A percentile compares a stretch with the other conserved stretches of the same genome.
Conservation (phyloP, 495 filamentous ascomycete genomes). For the Podospora pseudoanserina region DNA sequence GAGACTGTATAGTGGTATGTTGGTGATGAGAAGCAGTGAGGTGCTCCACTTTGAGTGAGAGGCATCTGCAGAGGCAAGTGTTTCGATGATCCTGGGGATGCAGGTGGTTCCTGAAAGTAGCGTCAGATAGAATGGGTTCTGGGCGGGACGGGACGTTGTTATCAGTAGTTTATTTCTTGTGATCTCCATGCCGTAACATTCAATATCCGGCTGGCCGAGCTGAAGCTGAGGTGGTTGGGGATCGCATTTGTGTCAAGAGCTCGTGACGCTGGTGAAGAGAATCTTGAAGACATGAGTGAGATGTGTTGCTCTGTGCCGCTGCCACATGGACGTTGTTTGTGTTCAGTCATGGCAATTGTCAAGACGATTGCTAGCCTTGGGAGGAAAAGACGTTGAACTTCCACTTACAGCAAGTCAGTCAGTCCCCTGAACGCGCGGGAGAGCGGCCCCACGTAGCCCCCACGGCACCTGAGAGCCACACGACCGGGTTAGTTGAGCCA, state of each 20-base stretch:
- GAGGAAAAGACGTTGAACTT: background rate
- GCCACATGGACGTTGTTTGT: background rate
- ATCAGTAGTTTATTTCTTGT: background rate
- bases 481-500: background rate
- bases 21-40: background rate
- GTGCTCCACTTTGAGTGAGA: background rate
- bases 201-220: background rate
- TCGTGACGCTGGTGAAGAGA: background rate
- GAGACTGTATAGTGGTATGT: background rate
- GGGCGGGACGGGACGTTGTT: conserved; percentile 5
- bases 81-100: background rate
- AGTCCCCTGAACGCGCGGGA: background rate
- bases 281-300: background rate
- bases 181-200: background rate
- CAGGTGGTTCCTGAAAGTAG: background rate
- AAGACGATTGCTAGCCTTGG: background rate
- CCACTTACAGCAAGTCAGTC: background rate
- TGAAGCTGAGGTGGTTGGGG: background rate
- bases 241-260: background rate
- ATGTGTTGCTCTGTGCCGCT: background rate
- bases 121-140: background rate
- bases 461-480: conserved; percentile 7
- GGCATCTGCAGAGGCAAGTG: background rate
- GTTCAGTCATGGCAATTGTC: background rate
- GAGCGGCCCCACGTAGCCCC: conserved; percentile 9